Evolutionary conservation across 1,284 basidiomycete species (phyloP).

Genomic region (Malassezia japonica): DNA sequence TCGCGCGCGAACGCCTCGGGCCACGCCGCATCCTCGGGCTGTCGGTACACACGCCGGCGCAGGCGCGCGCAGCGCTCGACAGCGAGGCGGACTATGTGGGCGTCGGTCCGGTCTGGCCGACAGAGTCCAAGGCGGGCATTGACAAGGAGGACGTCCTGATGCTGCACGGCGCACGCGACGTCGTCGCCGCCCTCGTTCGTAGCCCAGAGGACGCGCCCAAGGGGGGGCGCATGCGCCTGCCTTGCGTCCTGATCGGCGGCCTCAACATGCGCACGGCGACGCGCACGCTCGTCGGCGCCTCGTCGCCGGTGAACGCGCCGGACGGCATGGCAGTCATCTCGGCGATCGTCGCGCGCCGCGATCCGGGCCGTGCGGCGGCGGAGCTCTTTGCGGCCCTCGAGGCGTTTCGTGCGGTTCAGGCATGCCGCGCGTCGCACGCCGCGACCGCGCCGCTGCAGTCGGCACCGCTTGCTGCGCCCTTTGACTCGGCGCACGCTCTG

Average conservation of each 20-base stretch:
- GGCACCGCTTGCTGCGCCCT: not conserved
- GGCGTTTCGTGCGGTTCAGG: constrained; percentile 27
- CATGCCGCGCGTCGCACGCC: not conserved
- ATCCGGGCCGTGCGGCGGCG: constrained; percentile 58
- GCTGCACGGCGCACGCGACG: constrained; percentile 21
- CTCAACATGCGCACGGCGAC: constrained; percentile 36
- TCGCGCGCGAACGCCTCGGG: constrained; percentile 59
- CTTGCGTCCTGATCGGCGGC: constrained; percentile 42
- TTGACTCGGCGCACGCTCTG: not conserved
- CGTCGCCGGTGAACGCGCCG: constrained; percentile 21
- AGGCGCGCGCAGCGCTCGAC: constrained; percentile 45
- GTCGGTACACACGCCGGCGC: constrained; percentile 59
- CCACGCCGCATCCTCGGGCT: constrained; percentile 67
- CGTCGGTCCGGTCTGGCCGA: constrained; percentile 56
- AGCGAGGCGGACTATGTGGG: constrained; percentile 72
- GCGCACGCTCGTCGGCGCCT: constrained; percentile 31
- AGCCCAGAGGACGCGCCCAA: not conserved
- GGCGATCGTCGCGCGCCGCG: constrained; percentile 64
- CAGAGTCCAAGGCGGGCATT: constrained; percentile 46
- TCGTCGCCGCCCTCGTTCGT: constrained; percentile 22
- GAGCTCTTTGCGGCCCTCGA: constrained; percentile 46
- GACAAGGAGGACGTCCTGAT: constrained; percentile 36
- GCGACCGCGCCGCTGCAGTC: not conserved
- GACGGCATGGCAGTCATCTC: constrained; percentile 79
- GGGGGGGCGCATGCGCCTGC: constrained; percentile 19